These are phyloP conservation scores for Podila epicladia DNA, from an alignment of 192 early-diverging fungal species.

Conservation along the genomic window DNA sequence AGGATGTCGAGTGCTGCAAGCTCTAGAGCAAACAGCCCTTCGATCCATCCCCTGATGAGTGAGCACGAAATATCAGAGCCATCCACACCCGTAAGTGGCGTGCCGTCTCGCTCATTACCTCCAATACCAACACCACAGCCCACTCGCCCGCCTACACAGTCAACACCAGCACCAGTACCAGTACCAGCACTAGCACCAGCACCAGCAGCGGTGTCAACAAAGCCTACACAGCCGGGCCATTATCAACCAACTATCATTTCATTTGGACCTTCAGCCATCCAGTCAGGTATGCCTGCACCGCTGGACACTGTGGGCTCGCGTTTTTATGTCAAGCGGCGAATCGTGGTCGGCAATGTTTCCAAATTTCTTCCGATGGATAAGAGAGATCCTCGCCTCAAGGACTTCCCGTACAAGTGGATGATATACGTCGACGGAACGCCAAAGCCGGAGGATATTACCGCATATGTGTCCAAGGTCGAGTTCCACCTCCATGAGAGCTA, in stretches of 20 bases:
- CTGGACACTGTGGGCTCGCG: slow-evolving; percentile 66
- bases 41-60: slow-evolving; percentile 37
- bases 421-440: slow-evolving; percentile 80
- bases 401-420: slow-evolving; percentile 91
- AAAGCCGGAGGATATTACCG: slow-evolving; percentile 55
- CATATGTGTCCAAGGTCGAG: slow-evolving; percentile 83
- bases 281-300: slow-evolving; percentile 29
- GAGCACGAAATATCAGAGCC: slow-evolving; percentile 32
- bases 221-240: neutral
- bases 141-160: slow-evolving; percentile 15
- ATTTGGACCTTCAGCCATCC: slow-evolving; percentile 39
- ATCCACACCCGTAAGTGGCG: slow-evolving; percentile 16
- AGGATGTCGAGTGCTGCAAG: slow-evolving; percentile 35
- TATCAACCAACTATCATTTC: slow-evolving; percentile 47
- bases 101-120: slow-evolving; percentile 9
- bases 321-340: slow-evolving; percentile 75
- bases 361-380: slow-evolving; percentile 70
- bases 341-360: slow-evolving; percentile 79
- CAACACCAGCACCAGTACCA: neutral
- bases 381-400: slow-evolving; percentile 62
- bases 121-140: neutral
- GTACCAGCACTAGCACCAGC: neutral
- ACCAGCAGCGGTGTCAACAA: neutral
- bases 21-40: slow-evolving; percentile 31
- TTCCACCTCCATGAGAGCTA: slow-evolving; percentile 93